Conservation (phyloP, 352 stramenopile genomes). For the Phytopythium vexans region DNA sequence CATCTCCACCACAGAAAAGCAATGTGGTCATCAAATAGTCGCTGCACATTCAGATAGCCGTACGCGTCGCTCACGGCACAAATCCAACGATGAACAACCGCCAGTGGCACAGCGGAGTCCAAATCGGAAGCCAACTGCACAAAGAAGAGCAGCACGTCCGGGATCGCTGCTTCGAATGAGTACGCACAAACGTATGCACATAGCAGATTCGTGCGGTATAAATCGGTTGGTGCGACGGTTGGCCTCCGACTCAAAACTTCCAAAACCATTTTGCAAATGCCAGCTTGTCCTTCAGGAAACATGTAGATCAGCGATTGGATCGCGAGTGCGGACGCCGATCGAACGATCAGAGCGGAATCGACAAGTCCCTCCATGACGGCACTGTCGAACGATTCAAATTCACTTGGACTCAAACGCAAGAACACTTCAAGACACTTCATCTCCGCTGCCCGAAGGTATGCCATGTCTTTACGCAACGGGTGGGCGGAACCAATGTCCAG, state of each 20-base stretch:
- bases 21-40: conserved; percentile 71
- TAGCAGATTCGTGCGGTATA: conserved; percentile 29
- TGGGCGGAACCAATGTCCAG: conserved; percentile 18
- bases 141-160: conserved; percentile 48
- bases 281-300: conserved; percentile 58
- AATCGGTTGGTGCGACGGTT: conserved; percentile 8
- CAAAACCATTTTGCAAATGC: conserved; percentile 2
- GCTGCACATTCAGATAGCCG: conserved; percentile 31
- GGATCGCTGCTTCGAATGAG: conserved; percentile 50
- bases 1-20: conserved; percentile 47
- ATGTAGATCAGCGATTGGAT: conserved; percentile 79
- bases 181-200: conserved; percentile 68
- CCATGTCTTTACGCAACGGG: conserved; percentile 15
- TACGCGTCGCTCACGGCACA: conserved; percentile 41
- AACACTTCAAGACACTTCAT: conserved; percentile 59
- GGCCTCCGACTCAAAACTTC: not conserved
- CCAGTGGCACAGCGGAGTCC: conserved; percentile 32
- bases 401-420: conserved; percentile 54
- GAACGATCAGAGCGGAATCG: conserved; percentile 58
- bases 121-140: conserved; percentile 38
- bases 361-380: conserved; percentile 35
- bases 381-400: conserved; percentile 57
- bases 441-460: conserved; percentile 30
- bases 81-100: conserved; percentile 45
- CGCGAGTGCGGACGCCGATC: conserved; percentile 32